These are phyloP conservation scores for Massariosphaeria phaeospora DNA, from an alignment of 495 filamentous ascomycete species.

Conservation along the genomic window DNA sequence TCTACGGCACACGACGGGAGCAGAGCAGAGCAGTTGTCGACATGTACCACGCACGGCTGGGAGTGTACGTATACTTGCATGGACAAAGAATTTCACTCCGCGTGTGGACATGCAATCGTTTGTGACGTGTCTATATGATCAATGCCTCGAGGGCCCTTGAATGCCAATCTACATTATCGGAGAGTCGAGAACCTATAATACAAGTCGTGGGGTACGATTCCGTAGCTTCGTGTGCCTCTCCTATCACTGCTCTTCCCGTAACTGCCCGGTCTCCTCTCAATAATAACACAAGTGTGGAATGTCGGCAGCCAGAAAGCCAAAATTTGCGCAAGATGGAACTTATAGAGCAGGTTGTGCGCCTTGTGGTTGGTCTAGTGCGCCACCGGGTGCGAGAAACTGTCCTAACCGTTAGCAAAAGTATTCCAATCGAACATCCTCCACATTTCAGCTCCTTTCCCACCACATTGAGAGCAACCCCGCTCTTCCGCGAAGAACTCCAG, in stretches of 20 bases:
- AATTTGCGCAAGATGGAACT: background rate
- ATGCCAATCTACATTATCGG: slow-evolving; percentile 9
- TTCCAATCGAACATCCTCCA: background rate
- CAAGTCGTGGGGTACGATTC: slow-evolving; percentile 8
- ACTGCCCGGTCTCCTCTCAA: slow-evolving; percentile 1
- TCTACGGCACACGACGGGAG: slow-evolving; percentile 1
- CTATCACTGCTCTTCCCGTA: background rate
- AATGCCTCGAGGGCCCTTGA: background rate
- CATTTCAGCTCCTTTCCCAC: background rate
- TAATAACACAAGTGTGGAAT: slow-evolving; percentile 16
- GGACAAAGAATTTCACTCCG: slow-evolving; percentile 20
- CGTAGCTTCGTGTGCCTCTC: background rate
- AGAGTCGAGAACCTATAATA: slow-evolving; percentile 29
- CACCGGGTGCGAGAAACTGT: background rate
- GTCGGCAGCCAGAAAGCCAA: background rate
- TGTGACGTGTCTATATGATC: background rate
- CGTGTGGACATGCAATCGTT: slow-evolving; percentile 8
- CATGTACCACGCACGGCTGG: background rate
- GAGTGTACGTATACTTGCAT: slow-evolving; percentile 30
- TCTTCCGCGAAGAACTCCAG: too few relatives aligned
- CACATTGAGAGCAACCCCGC: too few relatives aligned
- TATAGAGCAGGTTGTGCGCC: slow-evolving; percentile 23
- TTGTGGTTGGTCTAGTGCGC: background rate
- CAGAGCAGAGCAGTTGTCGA: background rate
- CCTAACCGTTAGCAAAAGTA: background rate